A percentile compares a stretch with the other conserved stretches of the same genome.
Evolutionary conservation across 352 stramenopile species (phyloP).

Genomic region (Blastocystis sp.): DNA sequence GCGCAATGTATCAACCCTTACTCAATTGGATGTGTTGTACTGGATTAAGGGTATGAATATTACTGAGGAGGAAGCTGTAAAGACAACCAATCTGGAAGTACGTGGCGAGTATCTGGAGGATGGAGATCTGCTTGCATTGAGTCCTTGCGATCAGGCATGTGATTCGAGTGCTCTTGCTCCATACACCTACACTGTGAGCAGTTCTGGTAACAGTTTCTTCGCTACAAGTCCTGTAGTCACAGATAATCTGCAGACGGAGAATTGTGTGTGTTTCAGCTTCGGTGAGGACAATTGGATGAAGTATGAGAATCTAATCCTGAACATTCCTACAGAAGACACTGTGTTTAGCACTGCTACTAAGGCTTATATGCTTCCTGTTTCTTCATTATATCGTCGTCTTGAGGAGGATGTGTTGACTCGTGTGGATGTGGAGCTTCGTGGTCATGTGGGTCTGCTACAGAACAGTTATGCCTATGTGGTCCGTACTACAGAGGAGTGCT

Average conservation of each 20-base stretch:
- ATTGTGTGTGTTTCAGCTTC: constrained; percentile 27
- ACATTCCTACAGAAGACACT: background rate
- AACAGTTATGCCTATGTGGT: background rate
- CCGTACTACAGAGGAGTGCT: constrained; percentile 4
- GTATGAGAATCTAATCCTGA: background rate
- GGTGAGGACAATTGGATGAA: constrained; percentile 40
- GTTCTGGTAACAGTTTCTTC: background rate
- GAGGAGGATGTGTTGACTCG: background rate
- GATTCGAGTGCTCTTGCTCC: background rate
- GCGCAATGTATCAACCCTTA: constrained; percentile 12
- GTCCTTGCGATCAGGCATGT: background rate
- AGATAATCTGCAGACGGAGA: background rate
- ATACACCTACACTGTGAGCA: background rate
- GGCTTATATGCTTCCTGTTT: constrained; percentile 42
- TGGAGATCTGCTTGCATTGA: constrained; percentile 20
- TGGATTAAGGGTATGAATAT: constrained; percentile 13
- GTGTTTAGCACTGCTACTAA: background rate
- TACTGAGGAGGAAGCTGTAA: background rate
- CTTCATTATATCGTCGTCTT: constrained; percentile 26
- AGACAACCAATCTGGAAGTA: constrained; percentile 20
- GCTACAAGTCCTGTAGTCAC: background rate
- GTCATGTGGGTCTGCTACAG: constrained; percentile 34
- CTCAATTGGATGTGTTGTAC: constrained; percentile 30
- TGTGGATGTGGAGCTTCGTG: constrained; percentile 4
- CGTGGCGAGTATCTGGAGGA: constrained; percentile 18